Base-by-base conservation (phyloP, 148 eudicot species). In the Camellia sinensis region DNA sequence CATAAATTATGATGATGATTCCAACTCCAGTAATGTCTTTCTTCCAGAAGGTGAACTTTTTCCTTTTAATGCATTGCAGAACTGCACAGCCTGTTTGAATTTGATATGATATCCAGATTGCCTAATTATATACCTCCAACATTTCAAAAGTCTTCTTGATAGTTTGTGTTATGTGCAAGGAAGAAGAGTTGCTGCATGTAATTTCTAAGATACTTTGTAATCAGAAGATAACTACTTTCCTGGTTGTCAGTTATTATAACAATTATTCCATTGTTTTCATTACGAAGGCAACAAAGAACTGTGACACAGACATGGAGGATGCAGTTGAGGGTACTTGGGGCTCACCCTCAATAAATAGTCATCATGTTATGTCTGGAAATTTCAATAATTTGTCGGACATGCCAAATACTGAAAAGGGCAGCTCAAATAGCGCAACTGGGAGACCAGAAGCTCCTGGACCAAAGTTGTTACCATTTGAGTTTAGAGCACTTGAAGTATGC, bases 401-500 rank as follows among this genome's bases (percentile, higher is more conserved):
- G 50, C 60, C 50, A 37, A 48, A 48, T 45, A 45, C 44, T 6
- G 81, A 50, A 37, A 59, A 77, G 53, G 48, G 60, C 13, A 44
- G 50, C 14, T 56, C 45, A 12, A 41, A 46, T 40, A 74, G 54
- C 64, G 59, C 45, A 21, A 19, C 53, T 8, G 67, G 19, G 52
- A 60, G 45, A 50, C 77, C 80, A 22, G 11, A 48, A 53, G 80
- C 64, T 44, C 79, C 52, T 29, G 82, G 81, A 41, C 81, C 82
- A 41, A 90, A 85, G 80, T 45, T 82, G 45, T 76, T 87, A 19
- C 93, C 89, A 2, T 90, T 90, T 22, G 93, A 90, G 83, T 90
- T 88, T 57, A 82, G 81, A 83, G 91, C 89, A 48, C 89, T 90
- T 29, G 93, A 90, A 83, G 87, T 82, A 65, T 90, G 93, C 73